Evolutionary conservation across 768 basidiomycete genomes (phyloP).

Genomic region (Postia placenta): DNA sequence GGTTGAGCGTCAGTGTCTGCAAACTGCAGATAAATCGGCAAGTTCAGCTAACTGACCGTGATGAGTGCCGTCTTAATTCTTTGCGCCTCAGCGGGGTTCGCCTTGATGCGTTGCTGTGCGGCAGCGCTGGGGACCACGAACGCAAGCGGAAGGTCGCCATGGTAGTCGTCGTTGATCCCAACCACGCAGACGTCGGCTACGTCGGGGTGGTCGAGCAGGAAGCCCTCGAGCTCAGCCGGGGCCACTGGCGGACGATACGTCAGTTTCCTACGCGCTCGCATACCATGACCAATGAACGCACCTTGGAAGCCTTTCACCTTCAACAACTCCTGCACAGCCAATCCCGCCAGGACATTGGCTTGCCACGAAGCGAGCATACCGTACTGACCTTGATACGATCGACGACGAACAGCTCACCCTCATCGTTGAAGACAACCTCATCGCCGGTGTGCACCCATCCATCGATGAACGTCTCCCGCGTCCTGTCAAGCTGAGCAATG

Average conservation of each 20-base stretch:
- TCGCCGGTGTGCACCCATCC: constrained; percentile 74
- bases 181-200: constrained; percentile 39
- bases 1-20: neutral
- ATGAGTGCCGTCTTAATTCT: constrained; percentile 39
- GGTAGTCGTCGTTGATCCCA: constrained; percentile 63
- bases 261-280: too few relatives aligned
- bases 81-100: constrained; percentile 26
- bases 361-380: neutral
- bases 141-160: constrained; percentile 68
- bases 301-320: constrained; percentile 47
- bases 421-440: constrained; percentile 55
- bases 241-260: constrained; percentile 21
- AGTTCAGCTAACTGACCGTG: constrained; percentile 37
- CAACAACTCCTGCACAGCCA: constrained; percentile 46
- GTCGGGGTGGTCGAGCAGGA: constrained; percentile 33
- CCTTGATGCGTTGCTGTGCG: constrained; percentile 29
- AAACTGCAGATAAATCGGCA: neutral
- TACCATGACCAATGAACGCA: neutral
- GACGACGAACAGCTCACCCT: constrained; percentile 58
- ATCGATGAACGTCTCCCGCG: constrained; percentile 57
- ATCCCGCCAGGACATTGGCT: neutral
- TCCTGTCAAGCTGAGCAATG: constrained; percentile 41
- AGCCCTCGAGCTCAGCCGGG: constrained; percentile 31
- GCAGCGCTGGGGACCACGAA: constrained; percentile 49
- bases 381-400: constrained; percentile 54